Evolutionary conservation across 208 protist species (phyloP), one percentile per base, ranked within the genome.

Genomic region (Leishmania tarentolae): DNA sequence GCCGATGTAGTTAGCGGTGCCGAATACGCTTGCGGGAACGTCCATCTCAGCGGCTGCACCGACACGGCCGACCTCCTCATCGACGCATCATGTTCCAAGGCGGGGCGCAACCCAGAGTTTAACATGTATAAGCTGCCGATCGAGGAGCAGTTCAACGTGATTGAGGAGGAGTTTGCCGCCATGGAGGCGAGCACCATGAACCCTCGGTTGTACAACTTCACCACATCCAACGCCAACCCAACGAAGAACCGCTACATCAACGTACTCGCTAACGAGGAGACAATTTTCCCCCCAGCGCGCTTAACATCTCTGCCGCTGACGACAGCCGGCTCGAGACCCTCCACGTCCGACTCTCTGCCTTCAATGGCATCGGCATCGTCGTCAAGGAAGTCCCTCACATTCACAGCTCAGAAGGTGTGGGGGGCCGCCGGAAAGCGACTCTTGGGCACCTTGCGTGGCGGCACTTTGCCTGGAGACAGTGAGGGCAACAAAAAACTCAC

Each of bases 201-300:
- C 73, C 80, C 83, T 52, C 71, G 83, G 42, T 73, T 76, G 65
- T 92, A 94, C 72, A 90, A 91, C 79, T 96, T 96, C 75, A 86
- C 80, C 68, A 92, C 90, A 0, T 90, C 91, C 17, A 70, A 88
- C 72, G 71, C 80, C 42, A 86, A 91, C 72, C 75, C 75, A 19
- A 71, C 84, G 15, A 87, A 90, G 66, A 97, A 97, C 73, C 87
- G 94, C 35, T 97, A 97, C 83, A 79, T 92, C 7, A 91, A 97
- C 79, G 90, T 97, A 28, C 80, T 94, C 59, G 91, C 94, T 17
- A 95, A 93, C 81, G 94, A 97, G 81, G 70, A 87, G 24, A 95
- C 90, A 21, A 78, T 97, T 56, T 97, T 94, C 47, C 93, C 93
- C 24, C 79, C 82, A 21, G 35, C 21, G 6, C 15, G n/a, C 1